Evolutionary conservation across 805 yeast genomes (phyloP).

Genomic region (Ogataea glucozyma): DNA sequence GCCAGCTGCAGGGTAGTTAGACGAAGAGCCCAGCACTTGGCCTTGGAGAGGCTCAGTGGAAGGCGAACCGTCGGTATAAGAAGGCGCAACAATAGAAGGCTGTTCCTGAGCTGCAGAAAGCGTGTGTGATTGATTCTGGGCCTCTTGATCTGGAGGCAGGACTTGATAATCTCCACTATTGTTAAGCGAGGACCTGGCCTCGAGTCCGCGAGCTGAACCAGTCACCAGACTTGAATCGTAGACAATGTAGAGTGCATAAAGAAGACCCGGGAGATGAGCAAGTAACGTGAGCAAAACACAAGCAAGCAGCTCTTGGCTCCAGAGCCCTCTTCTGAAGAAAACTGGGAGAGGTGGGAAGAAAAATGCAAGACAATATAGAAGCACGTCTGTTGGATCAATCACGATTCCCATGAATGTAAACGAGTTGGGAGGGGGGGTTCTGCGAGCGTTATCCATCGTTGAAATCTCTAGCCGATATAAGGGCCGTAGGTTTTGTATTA

Average conservation of each 20-base stretch:
- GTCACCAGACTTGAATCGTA: slow-evolving; percentile 30
- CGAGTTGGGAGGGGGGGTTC: slow-evolving; percentile 20
- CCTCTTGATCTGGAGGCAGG: slow-evolving; percentile 8
- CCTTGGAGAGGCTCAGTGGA: slow-evolving; percentile 3
- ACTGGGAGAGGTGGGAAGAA: slow-evolving; percentile 78
- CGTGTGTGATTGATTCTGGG: slow-evolving; percentile 3
- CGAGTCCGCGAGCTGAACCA: slow-evolving; percentile 25
- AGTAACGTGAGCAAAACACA: slow-evolving; percentile 44
- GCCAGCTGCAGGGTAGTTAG: slow-evolving; percentile 4
- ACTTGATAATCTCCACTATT: slow-evolving; percentile 9
- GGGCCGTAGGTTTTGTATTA: too few relatives aligned
- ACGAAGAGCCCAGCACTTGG: slow-evolving; percentile 9
- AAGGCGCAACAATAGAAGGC: too few relatives aligned
- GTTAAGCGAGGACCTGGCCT: slow-evolving; percentile 12
- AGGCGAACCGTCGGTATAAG: neutral
- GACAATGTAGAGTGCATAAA: slow-evolving; percentile 51
- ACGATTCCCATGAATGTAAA: slow-evolving; percentile 17
- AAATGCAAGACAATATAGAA: slow-evolving; percentile 59
- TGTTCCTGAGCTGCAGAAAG: too few relatives aligned
- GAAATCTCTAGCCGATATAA: too few relatives aligned
- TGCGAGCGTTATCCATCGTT: slow-evolving; percentile 1
- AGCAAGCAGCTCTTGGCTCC: slow-evolving; percentile 51
- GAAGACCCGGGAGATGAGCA: slow-evolving; percentile 53
- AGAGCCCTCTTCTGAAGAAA: slow-evolving; percentile 61
- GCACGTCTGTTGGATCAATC: slow-evolving; percentile 45